Evolutionary conservation across 2,329 filamentous ascomycete genomes (phyloP).

Genomic region (Cladorrhinum sp.): DNA sequence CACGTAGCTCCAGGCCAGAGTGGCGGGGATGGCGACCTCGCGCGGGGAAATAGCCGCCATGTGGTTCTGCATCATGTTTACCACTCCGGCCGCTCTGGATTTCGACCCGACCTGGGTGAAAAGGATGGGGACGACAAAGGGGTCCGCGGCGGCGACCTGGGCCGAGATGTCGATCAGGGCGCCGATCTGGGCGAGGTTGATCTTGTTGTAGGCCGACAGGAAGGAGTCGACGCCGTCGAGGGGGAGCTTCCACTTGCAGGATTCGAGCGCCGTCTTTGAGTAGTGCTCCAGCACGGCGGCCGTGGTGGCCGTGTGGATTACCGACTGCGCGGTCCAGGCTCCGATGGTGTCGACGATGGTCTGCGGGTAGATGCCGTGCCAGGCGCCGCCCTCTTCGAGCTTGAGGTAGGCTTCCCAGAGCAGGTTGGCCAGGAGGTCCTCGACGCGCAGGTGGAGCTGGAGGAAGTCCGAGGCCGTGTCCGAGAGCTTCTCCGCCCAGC

Average conservation of each 20-base stretch:
- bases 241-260: slow-evolving; percentile 31
- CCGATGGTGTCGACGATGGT: slow-evolving; percentile 34
- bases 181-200: slow-evolving; percentile 34
- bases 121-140: slow-evolving; percentile 35
- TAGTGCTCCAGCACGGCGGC: slow-evolving; percentile 37
- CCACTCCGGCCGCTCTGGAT: slow-evolving; percentile 34
- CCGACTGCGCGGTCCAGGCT: slow-evolving; percentile 34
- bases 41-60: slow-evolving; percentile 33
- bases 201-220: slow-evolving; percentile 26
- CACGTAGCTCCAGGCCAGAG: slow-evolving; percentile 35
- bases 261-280: slow-evolving; percentile 22
- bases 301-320: slow-evolving; percentile 36
- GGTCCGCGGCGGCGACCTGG: slow-evolving; percentile 30
- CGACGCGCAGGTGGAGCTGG: slow-evolving; percentile 32
- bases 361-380: slow-evolving; percentile 33
- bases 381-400: slow-evolving; percentile 29
- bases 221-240: slow-evolving; percentile 30
- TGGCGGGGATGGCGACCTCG: slow-evolving; percentile 33
- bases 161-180: slow-evolving; percentile 31
- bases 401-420: slow-evolving; percentile 33
- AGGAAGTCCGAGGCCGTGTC: slow-evolving; percentile 29
- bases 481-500: slow-evolving; percentile 32
- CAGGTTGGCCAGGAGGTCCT: slow-evolving; percentile 34
- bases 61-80: slow-evolving; percentile 41
- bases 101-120: slow-evolving; percentile 35